Percentiles rank a stretch among this genome's conserved stretches.
Conservation (phyloP, 1,284 basidiomycete genomes). For the Sutorius eximius region DNA sequence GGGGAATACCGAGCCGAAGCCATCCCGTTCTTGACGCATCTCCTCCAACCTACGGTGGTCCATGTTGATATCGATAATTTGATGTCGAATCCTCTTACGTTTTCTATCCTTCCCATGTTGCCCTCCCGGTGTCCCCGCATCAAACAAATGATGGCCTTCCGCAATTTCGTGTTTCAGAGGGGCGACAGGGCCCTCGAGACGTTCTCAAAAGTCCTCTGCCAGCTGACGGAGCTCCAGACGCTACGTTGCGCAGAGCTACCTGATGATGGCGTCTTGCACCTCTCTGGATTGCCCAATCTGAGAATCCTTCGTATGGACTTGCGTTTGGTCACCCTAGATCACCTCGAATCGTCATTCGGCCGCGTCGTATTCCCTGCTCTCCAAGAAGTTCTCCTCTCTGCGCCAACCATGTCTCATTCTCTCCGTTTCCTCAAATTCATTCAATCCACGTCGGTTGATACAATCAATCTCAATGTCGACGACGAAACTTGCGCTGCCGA, state of each 20-base stretch:
- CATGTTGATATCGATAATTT: slow-evolving; percentile 33
- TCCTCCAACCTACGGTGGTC: slow-evolving; percentile 26
- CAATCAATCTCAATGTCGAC: slow-evolving; percentile 34
- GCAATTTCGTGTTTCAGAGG: slow-evolving; percentile 30
- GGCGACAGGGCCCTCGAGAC: slow-evolving; percentile 23
- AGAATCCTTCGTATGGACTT: slow-evolving; percentile 29
- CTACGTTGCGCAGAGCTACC: slow-evolving; percentile 30
- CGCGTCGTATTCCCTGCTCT: slow-evolving; percentile 21
- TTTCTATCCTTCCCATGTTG: slow-evolving; percentile 19
- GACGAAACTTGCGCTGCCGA: slow-evolving; percentile 31
- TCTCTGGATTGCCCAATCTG: slow-evolving; percentile 23
- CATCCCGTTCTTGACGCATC: slow-evolving; percentile 22
- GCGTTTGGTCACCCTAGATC: slow-evolving; percentile 24
- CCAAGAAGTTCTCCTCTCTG: slow-evolving; percentile 24
- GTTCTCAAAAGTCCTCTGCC: slow-evolving; percentile 26
- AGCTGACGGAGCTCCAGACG: slow-evolving; percentile 25
- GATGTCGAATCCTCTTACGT: slow-evolving; percentile 28
- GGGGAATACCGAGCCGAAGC: slow-evolving; percentile 26
- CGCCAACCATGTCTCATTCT: slow-evolving; percentile 22
- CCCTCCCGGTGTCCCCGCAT: slow-evolving; percentile 24
- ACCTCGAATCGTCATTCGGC: slow-evolving; percentile 18
- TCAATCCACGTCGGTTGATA: slow-evolving; percentile 30
- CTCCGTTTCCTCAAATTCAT: slow-evolving; percentile 29
- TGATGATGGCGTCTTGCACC: slow-evolving; percentile 24
- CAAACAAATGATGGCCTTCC: slow-evolving; percentile 31